Conservation (phyloP, 495 filamentous ascomycete genomes). For the Aspergillus kassunensis region DNA sequence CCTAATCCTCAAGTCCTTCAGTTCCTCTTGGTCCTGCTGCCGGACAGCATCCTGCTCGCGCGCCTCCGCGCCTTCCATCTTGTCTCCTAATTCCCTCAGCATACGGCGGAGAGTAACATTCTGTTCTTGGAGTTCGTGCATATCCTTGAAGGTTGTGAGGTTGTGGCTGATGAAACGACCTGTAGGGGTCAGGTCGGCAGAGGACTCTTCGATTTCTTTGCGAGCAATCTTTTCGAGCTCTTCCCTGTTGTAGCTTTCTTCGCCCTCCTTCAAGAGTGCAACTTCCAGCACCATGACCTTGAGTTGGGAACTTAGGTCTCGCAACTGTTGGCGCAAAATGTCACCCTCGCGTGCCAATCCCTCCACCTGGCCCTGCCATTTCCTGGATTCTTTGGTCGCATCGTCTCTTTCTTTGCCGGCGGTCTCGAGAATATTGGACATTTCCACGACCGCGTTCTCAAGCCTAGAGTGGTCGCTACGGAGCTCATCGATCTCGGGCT, state of each 20-base stretch:
- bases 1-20: constrained; percentile 63
- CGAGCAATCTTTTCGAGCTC: constrained; percentile 70
- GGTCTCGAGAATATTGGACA: constrained; percentile 65
- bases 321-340: constrained; percentile 80
- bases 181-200: constrained; percentile 65
- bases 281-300: constrained; percentile 83
- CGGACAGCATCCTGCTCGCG: constrained; percentile 62
- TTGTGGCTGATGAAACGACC: constrained; percentile 82
- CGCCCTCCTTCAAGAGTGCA: constrained; percentile 71
- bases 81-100: constrained; percentile 75
- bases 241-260: constrained; percentile 63
- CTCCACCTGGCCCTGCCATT: constrained; percentile 66
- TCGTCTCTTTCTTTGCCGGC: constrained; percentile 52
- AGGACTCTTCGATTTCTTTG: constrained; percentile 55
- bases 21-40: constrained; percentile 67
- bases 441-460: constrained; percentile 67
- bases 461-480: constrained; percentile 51
- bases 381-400: constrained; percentile 59
- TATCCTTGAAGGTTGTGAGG: constrained; percentile 75
- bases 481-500: constrained; percentile 60
- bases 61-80: constrained; percentile 90
- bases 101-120: constrained; percentile 79
- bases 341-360: constrained; percentile 69
- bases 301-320: constrained; percentile 84
- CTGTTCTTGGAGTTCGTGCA: constrained; percentile 81